Base-by-base conservation (phyloP, 2,329 filamentous ascomycete species). In the Phaeosphaeriaceae sp. region DNA sequence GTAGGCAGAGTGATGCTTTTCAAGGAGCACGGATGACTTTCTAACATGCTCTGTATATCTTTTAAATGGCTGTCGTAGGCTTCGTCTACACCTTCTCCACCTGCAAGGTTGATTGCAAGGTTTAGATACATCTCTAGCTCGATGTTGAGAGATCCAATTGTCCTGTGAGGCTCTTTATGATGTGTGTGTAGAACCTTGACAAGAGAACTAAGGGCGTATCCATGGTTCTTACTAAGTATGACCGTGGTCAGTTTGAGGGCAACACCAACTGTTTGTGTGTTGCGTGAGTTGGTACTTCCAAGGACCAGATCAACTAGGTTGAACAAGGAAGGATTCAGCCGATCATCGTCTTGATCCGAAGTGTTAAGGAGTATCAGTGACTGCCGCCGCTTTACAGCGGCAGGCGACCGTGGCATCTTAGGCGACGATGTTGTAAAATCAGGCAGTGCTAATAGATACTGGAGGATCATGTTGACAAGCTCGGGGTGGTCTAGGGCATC, bases 401-500 rank as follows among this genome's bases (percentile, higher is more conserved):
- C 89, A 15, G 84, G 83, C 1, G 76, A 76, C 40, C 69, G 68
- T 49, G 56, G 70, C 8, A 59, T 61, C 36, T 45, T 62, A 20
- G 62, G 63, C 40, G 77, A 77, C 36, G 66, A 61, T 21, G 64
- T 54, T 37, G 64, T 60, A 40, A 35, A 79, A 47, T 89, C 87
- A 1, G 89, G 88, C 7, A 96, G 82, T 13, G 90, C 93, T 23
- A 99, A 80, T 1, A 99, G 83, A 70, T 97, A 99, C 59, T 92
- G 89, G 5, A 99, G 82, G 44, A 97, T 94, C 52, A 96, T 87
- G 60, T 96, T 90, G 50, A 97, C 90, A 78, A 99, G 88, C 66
- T 97, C 92, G 6, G 91, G 90, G 69, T 97, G 92, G 56, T 97
- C 91, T 12, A 99, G 80, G 0, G 90, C 89, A 70, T 97, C 92